These are phyloP conservation scores for Candida caryicola DNA, from an alignment of 805 yeast genomes.

Conservation along the genomic window DNA sequence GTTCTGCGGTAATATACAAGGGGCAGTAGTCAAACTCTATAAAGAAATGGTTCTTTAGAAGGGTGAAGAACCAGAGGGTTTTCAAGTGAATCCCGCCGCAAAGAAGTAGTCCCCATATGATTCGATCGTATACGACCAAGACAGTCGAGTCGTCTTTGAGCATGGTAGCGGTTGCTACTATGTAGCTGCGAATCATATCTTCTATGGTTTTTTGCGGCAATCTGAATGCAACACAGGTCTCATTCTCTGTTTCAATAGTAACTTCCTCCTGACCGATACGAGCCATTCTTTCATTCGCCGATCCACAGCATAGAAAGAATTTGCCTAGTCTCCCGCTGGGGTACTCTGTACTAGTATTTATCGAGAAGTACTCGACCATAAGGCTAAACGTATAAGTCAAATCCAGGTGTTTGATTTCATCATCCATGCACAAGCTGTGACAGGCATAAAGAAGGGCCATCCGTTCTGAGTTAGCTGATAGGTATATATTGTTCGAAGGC, in stretches of 20 bases:
- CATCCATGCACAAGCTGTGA: constrained; percentile 1
- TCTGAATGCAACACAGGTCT: constrained; percentile 7
- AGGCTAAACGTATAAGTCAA: background rate
- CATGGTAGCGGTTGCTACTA: constrained; percentile 30
- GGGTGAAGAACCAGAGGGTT: constrained; percentile 42
- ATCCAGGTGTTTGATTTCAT: too few relatives aligned
- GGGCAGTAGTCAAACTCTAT: constrained; percentile 22
- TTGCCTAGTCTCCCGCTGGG: constrained; percentile 1
- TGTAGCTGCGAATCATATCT: constrained; percentile 38
- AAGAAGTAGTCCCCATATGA: constrained; percentile 42
- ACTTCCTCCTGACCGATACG: constrained; percentile 6
- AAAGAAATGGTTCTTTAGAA: constrained; percentile 28
- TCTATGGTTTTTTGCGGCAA: constrained; percentile 14
- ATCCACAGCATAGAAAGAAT: constrained; percentile 20
- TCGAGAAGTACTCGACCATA: background rate
- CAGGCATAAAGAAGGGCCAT: constrained; percentile 3
- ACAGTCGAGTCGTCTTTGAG: constrained; percentile 38
- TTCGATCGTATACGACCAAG: constrained; percentile 30
- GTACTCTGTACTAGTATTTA: background rate
- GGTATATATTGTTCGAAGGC: background rate
- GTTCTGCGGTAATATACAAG: constrained; percentile 21
- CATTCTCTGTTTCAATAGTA: constrained; percentile 7
- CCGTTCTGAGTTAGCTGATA: constrained; percentile 1
- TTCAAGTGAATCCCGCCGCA: constrained; percentile 45
- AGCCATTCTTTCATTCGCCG: constrained; percentile 20